Evolutionary conservation across 805 yeast genomes (phyloP), one percentile per base, ranked within the genome.

Genomic region (Nakazawaea wyomingensis): DNA sequence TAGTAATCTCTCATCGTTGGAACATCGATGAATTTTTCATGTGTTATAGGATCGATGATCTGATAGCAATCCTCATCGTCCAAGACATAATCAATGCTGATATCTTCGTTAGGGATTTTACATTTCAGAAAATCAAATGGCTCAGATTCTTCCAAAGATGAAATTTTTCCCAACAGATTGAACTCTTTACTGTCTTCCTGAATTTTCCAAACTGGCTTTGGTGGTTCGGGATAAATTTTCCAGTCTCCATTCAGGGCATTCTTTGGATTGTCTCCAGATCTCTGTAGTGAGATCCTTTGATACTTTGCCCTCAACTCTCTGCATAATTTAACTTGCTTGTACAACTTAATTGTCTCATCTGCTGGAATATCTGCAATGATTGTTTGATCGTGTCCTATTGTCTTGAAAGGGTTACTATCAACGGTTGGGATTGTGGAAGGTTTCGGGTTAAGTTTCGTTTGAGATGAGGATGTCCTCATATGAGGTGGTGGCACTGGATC

Each of bases 201-300:
- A 63, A 68, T 49, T 56, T 83, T 73, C 81, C 93, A 80, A 53
- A 91, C 80, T 3, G 99, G 97, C 50, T 80, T 80, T 11, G 99
- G 99, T 1, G 98, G 97, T 9, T 82, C 78, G 0, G 99, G 99
- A 58, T 90, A 91, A 39, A 93, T 80, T 13, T 58, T 58, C 98
- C 98, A 93, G 31, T 60, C 64, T 11, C 47, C 47, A 34, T 44
- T 44, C 8, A 68, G 68, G 20, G 54, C 56, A 62, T 95, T 91
- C 58, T 91, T 89, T 2, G 99, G 99, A 61, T 93, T 93, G 53
- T 80, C 84, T 29, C 64, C 58, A 35, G 82, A 84, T 43, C 78
- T 68, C 65, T 93, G 99, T 41, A 77, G 51, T 1, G 97, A 88
- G 9, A 76, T 51, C 2, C 62, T 54, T 62, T 85, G 83, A 60